These are phyloP conservation scores for Sparassis latifolia DNA, from an alignment of 1,284 basidiomycete genomes.

Conservation along the genomic window DNA sequence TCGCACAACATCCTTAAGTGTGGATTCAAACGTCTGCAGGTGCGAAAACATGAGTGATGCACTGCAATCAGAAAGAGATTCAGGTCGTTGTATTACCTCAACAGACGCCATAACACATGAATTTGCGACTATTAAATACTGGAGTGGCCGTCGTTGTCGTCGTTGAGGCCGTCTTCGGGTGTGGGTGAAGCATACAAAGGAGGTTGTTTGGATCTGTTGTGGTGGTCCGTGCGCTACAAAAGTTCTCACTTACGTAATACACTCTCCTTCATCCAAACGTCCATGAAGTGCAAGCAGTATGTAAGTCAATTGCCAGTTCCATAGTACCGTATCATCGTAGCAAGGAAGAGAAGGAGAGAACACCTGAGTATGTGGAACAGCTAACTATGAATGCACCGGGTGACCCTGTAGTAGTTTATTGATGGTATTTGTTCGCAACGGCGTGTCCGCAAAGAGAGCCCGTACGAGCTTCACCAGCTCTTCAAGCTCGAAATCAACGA, in stretches of 20 bases:
- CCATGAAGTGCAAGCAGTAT: neutral
- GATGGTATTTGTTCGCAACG: conserved; percentile 73
- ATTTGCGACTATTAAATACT: neutral
- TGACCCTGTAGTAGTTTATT: conserved; percentile 62
- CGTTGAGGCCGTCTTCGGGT: too few species aligned
- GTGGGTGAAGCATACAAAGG: too few species aligned
- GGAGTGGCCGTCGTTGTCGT: neutral
- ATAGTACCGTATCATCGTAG: too few species aligned
- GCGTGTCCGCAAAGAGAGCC: conserved; percentile 90
- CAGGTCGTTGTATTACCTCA: conserved; percentile 8
- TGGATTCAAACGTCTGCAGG: conserved; percentile 67
- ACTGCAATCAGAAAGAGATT: neutral
- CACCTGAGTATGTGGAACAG: too few species aligned
- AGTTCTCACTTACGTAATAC: neutral
- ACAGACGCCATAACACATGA: conserved; percentile 11
- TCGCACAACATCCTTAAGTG: conserved; percentile 72
- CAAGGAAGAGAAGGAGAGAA: too few species aligned
- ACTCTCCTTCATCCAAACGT: neutral
- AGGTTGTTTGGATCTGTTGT: conserved; percentile 7
- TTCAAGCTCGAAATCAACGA: conserved; percentile 85
- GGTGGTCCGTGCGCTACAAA: conserved; percentile 18
- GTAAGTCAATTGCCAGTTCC: too few species aligned
- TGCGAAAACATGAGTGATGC: neutral
- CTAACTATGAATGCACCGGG: neutral
- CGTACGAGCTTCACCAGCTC: conserved; percentile 80